phyloP scores from a whole-genome alignment of 495 filamentous ascomycete genomes.

The Penicillium turbatum region DNA sequence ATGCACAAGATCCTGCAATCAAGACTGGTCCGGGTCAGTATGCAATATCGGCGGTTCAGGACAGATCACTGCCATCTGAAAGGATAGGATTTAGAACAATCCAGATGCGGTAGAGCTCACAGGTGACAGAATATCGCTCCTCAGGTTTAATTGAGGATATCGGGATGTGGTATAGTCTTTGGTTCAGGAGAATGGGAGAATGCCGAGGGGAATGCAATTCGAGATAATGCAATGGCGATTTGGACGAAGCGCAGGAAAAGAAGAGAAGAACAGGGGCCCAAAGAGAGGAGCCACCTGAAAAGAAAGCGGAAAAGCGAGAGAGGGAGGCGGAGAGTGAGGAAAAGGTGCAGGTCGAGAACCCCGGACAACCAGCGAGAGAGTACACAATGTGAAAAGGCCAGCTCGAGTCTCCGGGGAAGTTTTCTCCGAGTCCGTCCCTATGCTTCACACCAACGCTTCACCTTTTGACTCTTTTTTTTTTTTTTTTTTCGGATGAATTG shows the following conservation, averaged over 20 bases:
- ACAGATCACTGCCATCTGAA: neutral
- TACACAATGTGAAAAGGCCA: constrained; percentile 34
- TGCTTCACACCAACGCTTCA: neutral
- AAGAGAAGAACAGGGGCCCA: constrained; percentile 14
- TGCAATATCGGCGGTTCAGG: constrained; percentile 7
- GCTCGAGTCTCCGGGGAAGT: constrained; percentile 30
- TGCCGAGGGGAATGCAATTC: constrained; percentile 4
- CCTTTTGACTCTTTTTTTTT: too few relatives aligned
- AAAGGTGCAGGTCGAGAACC: constrained; percentile 24
- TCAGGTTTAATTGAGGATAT: constrained; percentile 8
- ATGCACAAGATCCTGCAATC: constrained; percentile 19
- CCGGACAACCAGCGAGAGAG: constrained; percentile 22
- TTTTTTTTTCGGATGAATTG: too few relatives aligned
- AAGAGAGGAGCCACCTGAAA: constrained; percentile 15
- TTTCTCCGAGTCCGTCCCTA: constrained; percentile 26
- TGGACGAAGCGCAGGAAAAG: constrained; percentile 12
- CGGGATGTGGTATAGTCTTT: constrained; percentile 1
- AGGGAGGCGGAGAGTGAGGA: constrained; percentile 8
- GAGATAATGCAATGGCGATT: constrained; percentile 7
- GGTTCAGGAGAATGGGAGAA: constrained; percentile 3
- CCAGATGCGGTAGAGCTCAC: neutral
- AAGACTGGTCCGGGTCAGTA: constrained; percentile 17
- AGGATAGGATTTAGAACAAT: neutral
- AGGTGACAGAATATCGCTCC: constrained; percentile 1
- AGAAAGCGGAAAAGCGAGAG: constrained; percentile 8